Evolutionary conservation across 371 early-diverging fungal genomes (phyloP), one percentile per base, ranked within the genome.

Genomic region (Mortierella sp.): DNA sequence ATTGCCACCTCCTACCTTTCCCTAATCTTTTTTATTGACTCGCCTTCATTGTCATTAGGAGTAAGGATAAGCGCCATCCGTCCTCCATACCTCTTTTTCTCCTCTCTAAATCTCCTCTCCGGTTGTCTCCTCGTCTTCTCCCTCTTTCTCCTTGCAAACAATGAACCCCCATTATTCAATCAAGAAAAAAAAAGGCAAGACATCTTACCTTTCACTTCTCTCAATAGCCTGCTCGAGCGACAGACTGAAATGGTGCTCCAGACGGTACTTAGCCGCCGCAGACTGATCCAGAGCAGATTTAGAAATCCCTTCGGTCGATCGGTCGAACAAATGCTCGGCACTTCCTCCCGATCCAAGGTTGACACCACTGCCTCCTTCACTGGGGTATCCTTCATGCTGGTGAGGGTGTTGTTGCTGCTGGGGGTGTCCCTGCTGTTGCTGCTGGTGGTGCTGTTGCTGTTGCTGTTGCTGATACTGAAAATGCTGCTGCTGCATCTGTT

Each of bases 151-250:
- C 16, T 31, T 61, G 19, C 6, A 61, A 61, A 61, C 14, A 19
- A 26, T 31, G 6, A 31, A 57, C 13, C 16, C 67, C 34, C 54
- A n/a, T 54, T 51, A 19, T 24, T 5, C 34, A 37, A 37, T 19
- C 8, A 37, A 37, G 19, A 75, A 40, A 59, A 21, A 50, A 46
- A 19, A 28, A 55, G n/a, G 16, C 16, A 69, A 37, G 50, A 46
- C 46, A 67, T 2, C 53, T 50, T 89, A 93, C 94, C 97, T 92
- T 77, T 94, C 92, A 81, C 96, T 96, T 73, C 98, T 88, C 79
- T 98, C 99, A 82, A 95, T 94, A 80, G 96, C 96, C 83, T 98
- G 98, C 44, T 95, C 93, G 77, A 98, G 91, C 26, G 95, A 91
- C 34, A 92, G 91, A 82, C 96, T 96, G 89, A 98, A 99, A 82